Evolutionary conservation across 1,139 yeast genomes (phyloP).

Genomic region (Blastobotrys illinoisensis): DNA sequence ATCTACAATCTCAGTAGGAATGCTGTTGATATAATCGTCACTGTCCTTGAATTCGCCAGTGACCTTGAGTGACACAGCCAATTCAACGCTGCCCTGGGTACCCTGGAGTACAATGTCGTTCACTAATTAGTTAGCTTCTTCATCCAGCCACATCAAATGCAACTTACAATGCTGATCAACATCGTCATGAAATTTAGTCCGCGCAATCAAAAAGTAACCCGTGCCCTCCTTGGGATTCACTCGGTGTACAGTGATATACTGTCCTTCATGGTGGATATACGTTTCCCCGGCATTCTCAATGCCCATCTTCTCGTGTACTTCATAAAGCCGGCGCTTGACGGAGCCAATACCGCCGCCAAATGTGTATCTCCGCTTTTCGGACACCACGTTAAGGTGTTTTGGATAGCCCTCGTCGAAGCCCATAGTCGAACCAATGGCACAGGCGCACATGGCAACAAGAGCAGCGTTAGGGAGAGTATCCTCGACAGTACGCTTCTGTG

Average conservation of each 20-base stretch:
- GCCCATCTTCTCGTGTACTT: conserved; percentile 64
- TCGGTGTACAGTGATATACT: conserved; percentile 85
- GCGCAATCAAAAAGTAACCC: conserved; percentile 85
- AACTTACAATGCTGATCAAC: conserved; percentile 30
- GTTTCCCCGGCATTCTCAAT: conserved; percentile 74
- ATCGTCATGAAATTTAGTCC: conserved; percentile 60
- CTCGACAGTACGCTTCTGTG: conserved; percentile 84
- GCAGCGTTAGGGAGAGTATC: conserved; percentile 96
- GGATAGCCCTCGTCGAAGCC: conserved; percentile 96
- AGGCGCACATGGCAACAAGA: conserved; percentile 83
- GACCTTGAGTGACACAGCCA: conserved; percentile 53
- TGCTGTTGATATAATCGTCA: conserved; percentile 44
- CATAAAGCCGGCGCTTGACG: conserved; percentile 54
- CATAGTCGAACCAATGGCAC: conserved; percentile 90
- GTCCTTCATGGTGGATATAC: conserved; percentile 92
- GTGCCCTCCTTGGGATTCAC: conserved; percentile 76
- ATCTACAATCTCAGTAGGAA: conserved; percentile 58
- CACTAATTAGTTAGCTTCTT: conserved; percentile 42
- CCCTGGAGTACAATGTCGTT: conserved; percentile 63
- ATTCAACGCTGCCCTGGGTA: conserved; percentile 54
- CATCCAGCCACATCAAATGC: neutral
- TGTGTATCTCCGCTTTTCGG: conserved; percentile 63
- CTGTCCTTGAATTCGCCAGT: conserved; percentile 45
- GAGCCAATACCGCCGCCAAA: conserved; percentile 65
- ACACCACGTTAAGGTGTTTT: conserved; percentile 70